These are phyloP conservation scores for Aspergillus proliferans DNA, from an alignment of 2,329 filamentous ascomycete genomes.

Conservation along the genomic window DNA sequence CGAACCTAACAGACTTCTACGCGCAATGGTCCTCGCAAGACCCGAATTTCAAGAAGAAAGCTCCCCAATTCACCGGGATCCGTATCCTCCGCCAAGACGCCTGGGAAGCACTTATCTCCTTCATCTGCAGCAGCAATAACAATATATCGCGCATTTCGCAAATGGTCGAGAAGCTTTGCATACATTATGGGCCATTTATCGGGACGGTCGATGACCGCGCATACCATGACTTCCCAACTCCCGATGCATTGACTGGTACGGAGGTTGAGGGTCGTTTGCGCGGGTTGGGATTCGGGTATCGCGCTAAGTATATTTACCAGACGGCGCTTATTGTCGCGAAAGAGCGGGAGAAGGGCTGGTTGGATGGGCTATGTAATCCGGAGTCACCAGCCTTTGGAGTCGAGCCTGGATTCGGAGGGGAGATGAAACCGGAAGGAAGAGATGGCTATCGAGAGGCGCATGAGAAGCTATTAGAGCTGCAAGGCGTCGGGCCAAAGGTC, in stretches of 20 bases:
- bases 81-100: constrained; percentile 90
- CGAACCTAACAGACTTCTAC: constrained; percentile 73
- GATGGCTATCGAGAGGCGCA: constrained; percentile 74
- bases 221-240: constrained; percentile 82
- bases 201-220: constrained; percentile 61
- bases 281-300: constrained; percentile 84
- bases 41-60: constrained; percentile 80
- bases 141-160: constrained; percentile 92
- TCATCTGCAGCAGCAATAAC: constrained; percentile 99
- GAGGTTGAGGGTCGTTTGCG: constrained; percentile 76
- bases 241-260: constrained; percentile 63
- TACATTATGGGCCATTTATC: constrained; percentile 73
- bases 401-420: constrained; percentile 38
- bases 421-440: constrained; percentile 46
- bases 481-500: constrained; percentile 93
- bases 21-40: constrained; percentile 80
- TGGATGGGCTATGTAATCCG: constrained; percentile 71
- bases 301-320: constrained; percentile 84
- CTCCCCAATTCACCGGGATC: constrained; percentile 81
- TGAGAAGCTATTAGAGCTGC: constrained; percentile 67
- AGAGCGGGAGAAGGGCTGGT: constrained; percentile 65
- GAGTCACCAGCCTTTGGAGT: constrained; percentile 57
- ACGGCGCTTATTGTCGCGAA: constrained; percentile 70
- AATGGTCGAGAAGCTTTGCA: constrained; percentile 91
- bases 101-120: constrained; percentile 88